Base-by-base conservation (phyloP, 2,329 filamentous ascomycete species). In the Periconia digitata region DNA sequence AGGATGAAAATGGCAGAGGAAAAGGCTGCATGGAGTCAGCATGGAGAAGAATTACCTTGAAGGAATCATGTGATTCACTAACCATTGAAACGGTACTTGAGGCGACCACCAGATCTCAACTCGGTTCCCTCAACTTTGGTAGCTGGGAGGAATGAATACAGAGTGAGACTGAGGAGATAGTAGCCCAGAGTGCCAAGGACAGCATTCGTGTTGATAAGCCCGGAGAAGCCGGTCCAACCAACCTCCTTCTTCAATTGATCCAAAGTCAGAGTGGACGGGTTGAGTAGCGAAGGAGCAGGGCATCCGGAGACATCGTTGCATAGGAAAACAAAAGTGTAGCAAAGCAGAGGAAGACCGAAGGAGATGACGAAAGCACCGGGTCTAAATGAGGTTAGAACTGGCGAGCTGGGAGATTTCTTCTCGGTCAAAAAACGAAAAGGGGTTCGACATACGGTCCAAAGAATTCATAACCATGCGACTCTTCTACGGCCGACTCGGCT, bases 301-400 rank as follows among this genome's bases (percentile, higher is more conserved):
- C 94, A 97, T 49, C 94, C 92, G 8, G 90, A 87, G 55, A 95
- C 78, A 70, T 97, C 92, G 75, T 96, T 97, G 80, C 92, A 96
- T 62, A 87, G 78, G 67, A 96, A 95, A 40, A 85, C 81, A 66
- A 92, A 86, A 60, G 85, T 69, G 74, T 94, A 95, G 60, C 90
- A 82, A 55, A 92, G 79, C 36, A 91, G 51, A 0, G 92, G 92
- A 1, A 96, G 83, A 47, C 86, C 85, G 62, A 95, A 86, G 7
- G 88, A 88, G 64, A 97, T 89, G 52, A 75, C 81, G 51, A 86
- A 82, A 29, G 89, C 90, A 47, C 91, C 92, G 36, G 86, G 77
- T 46, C 91, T 95, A 45, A 15, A 18, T 7, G 27, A 34, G 44
- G 42, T 64, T 47, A 62, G 56, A 43, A 45, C 21, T 46, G 39